phyloP scores from a whole-genome alignment of 768 basidiomycete genomes.

The Boletus barrowsii region DNA sequence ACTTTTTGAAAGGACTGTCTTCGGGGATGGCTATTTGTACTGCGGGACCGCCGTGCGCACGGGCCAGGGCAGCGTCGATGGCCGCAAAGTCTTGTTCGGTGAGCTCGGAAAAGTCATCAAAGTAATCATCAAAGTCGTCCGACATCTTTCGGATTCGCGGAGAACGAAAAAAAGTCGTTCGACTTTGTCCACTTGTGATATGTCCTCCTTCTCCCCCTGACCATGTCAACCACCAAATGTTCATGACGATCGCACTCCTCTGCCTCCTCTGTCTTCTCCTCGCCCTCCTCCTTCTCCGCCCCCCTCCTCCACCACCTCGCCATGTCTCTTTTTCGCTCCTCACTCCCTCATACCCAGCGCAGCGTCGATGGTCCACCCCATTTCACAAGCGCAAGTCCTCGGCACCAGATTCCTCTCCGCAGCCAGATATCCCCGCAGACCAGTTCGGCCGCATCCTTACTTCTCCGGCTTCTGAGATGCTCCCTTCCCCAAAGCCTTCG shows the following conservation, averaged over 20 bases:
- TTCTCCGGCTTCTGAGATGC: background rate
- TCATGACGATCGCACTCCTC: slow-evolving; percentile 4
- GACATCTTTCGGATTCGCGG: slow-evolving; percentile 21
- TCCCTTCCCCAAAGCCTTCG: background rate
- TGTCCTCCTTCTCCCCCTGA: no score
- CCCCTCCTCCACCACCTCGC: background rate
- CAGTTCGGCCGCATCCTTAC: slow-evolving; percentile 4
- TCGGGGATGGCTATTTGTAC: slow-evolving; percentile 33
- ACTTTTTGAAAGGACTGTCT: slow-evolving; percentile 38
- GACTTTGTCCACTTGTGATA: slow-evolving; percentile 4
- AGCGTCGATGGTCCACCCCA: background rate
- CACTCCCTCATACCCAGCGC: background rate
- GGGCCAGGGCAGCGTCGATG: slow-evolving; percentile 26
- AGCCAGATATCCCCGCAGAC: background rate
- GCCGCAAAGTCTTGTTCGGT: slow-evolving; percentile 53
- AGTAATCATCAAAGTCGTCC: slow-evolving; percentile 45
- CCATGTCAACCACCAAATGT: background rate
- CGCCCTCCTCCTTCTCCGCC: background rate
- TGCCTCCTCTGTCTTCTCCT: background rate
- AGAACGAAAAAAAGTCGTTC: slow-evolving; percentile 19
- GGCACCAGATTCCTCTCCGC: background rate
- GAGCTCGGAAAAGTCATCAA: slow-evolving; percentile 47
- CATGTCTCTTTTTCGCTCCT: slow-evolving; percentile 16
- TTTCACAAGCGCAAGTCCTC: slow-evolving; percentile 3
- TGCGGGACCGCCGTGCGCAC: slow-evolving; percentile 26